Evolutionary conservation across 441 rosid genomes (phyloP).

Genomic region (Sinapis alba): DNA sequence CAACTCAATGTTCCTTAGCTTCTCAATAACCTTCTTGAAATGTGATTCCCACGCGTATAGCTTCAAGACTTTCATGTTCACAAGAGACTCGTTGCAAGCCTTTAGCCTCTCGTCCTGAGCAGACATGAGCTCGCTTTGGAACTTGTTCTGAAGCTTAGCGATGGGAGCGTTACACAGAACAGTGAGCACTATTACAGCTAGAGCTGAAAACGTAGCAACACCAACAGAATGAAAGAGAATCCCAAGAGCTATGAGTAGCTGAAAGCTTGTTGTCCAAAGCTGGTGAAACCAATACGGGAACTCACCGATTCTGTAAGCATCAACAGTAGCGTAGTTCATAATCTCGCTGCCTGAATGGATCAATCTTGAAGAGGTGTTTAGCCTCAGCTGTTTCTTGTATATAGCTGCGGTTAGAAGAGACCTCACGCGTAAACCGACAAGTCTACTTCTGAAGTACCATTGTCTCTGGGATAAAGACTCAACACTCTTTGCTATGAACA

Average conservation of each 20-base stretch:
- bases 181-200: slow-evolving; percentile 65
- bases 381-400: slow-evolving; percentile 79
- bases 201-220: slow-evolving; percentile 80
- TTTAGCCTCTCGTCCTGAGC: slow-evolving; percentile 83
- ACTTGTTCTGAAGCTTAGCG: slow-evolving; percentile 80
- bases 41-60: slow-evolving; percentile 96
- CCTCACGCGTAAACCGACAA: slow-evolving; percentile 80
- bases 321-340: slow-evolving; percentile 89
- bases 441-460: slow-evolving; percentile 87
- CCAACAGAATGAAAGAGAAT: slow-evolving; percentile 89
- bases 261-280: slow-evolving; percentile 92
- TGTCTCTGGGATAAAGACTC: slow-evolving; percentile 94
- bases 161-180: slow-evolving; percentile 75
- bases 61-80: slow-evolving; percentile 91
- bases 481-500: slow-evolving; percentile 63
- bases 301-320: slow-evolving; percentile 94
- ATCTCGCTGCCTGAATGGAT: slow-evolving; percentile 88
- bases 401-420: slow-evolving; percentile 84
- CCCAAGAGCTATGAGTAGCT: slow-evolving; percentile 70
- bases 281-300: slow-evolving; percentile 98
- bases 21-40: slow-evolving; percentile 78
- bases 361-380: slow-evolving; percentile 76
- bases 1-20: slow-evolving; percentile 58
- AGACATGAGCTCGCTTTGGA: slow-evolving; percentile 74
- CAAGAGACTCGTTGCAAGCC: slow-evolving; percentile 79